Evolutionary conservation across 2,329 filamentous ascomycete genomes (phyloP), one percentile per base, ranked within the genome.

Genomic region (Stemphylium lycopersici): DNA sequence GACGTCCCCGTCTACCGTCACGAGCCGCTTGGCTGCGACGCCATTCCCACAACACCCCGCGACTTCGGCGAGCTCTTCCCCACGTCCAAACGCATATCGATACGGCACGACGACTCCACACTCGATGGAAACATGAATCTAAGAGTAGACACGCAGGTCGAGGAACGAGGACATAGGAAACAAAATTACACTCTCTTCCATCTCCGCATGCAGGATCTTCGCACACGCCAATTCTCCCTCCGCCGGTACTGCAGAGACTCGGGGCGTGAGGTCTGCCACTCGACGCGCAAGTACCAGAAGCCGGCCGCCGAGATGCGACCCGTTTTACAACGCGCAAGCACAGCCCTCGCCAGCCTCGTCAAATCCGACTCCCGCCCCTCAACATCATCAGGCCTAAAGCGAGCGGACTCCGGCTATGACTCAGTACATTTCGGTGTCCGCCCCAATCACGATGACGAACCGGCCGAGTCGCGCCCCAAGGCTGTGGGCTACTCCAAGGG

Each of bases 51-150:
- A 1, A 93, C 88, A 1, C 89, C 93, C 3, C 82, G 88, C 54
- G 88, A 93, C 63, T 98, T 98, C 73, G 88, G 87, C 22, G 83
- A 87, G 48, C 84, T 96, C 48, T 99, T 97, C 74, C 93, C 95
- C 10, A 96, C 93, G 7, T 84, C 88, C 63, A 87, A 91, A 72
- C 85, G 90, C 51, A 79, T 98, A 47, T 85, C 86, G 32, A 91
- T 99, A 69, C 87, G 90, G 24, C 93, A 98, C 72, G 95, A 98
- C 72, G 91, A 97, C 76, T 86, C 90, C 43, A 95, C 92, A 0
- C 78, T 88, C 3, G 93, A 99, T 72, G 93, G 93, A 32, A 96
- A 97, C 80, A 96, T 97, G 91, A 98, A 98, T 72, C 82, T 99
- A 52, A 88, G 93, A 29, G 83, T 98, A 54, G 93, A 96, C 72